A percentile compares a stretch with the other conserved stretches of the same genome.
Conservation (phyloP, 148 eudicot species). For the Chenopodium album region DNA sequence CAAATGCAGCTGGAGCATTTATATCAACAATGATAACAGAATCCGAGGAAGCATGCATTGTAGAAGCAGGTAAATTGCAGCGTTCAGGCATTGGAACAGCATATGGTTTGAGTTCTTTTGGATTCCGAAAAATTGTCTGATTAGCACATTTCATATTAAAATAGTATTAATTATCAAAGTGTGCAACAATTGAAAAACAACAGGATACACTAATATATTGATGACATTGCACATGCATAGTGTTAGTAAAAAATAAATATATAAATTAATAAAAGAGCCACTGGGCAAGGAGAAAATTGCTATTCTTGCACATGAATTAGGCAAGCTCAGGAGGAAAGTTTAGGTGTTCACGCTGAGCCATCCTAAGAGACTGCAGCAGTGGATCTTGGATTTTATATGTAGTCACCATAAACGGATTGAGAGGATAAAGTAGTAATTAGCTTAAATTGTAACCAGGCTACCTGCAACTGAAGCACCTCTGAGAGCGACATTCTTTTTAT, state of each 20-base stretch:
- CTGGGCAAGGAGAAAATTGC: background rate
- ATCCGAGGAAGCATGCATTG: constrained; percentile 83
- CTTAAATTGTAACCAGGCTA: constrained; percentile 26
- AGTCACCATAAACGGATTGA: background rate
- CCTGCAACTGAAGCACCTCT: constrained; percentile 97
- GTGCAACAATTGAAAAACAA: constrained; percentile 2
- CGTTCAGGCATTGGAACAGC: constrained; percentile 74
- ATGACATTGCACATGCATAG: background rate
- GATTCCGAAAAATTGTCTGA: constrained; percentile 94
- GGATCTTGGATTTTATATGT: background rate
- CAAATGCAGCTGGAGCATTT: constrained; percentile 88
- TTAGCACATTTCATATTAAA: constrained; percentile 23
- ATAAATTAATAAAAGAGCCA: background rate
- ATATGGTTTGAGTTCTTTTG: constrained; percentile 75
- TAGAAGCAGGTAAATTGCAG: constrained; percentile 96
- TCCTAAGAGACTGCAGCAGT: background rate
- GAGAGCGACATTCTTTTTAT: constrained; percentile 74
- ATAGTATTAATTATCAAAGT: constrained; percentile 14
- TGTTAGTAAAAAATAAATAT: background rate
- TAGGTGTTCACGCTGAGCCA: background rate
- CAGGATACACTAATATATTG: background rate
- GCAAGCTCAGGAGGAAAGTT: background rate
- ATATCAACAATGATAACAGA: constrained; percentile 75
- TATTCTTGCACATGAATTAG: background rate
- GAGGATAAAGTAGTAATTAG: background rate